A percentile compares a stretch with the other conserved stretches of the same genome.
These are phyloP conservation scores for Pelargonium cotyledonis DNA, from an alignment of 441 rosid genomes.

Conservation along the genomic window DNA sequence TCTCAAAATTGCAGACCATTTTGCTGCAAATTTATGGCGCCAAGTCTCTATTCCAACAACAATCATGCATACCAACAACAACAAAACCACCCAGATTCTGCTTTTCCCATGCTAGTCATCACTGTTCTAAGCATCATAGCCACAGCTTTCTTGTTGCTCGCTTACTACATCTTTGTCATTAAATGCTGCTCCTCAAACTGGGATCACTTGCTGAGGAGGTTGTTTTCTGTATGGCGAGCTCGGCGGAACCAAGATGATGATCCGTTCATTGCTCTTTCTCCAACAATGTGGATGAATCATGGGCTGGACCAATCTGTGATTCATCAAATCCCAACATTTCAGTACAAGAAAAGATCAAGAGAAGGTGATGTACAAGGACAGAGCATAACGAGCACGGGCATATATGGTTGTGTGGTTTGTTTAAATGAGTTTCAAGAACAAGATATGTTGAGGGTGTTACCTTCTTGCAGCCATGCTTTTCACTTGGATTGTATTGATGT, in stretches of 20 bases:
- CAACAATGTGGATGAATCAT: constrained; percentile 32
- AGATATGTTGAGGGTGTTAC: constrained; percentile 54
- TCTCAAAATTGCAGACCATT: too few relatives aligned
- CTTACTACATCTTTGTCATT: constrained; percentile 41
- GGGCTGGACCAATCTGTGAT: constrained; percentile 50
- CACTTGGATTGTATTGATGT: constrained; percentile 58
- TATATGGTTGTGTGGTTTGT: constrained; percentile 54
- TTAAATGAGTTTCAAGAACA: constrained; percentile 52
- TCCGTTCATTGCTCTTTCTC: constrained; percentile 50
- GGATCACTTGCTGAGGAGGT: constrained; percentile 34
- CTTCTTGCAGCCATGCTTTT: constrained; percentile 49
- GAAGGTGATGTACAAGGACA: constrained; percentile 11
- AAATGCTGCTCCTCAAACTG: constrained; percentile 46
- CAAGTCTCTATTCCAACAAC: neutral
- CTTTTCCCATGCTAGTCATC: constrained; percentile 39
- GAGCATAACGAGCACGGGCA: constrained; percentile 16
- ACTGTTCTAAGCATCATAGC: constrained; percentile 36
- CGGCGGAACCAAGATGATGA: constrained; percentile 35
- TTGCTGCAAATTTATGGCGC: neutral
- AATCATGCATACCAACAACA: too few relatives aligned
- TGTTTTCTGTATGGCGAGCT: constrained; percentile 25
- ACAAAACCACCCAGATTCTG: constrained; percentile 32
- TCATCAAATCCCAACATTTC: constrained; percentile 45
- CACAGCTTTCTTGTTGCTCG: constrained; percentile 39
- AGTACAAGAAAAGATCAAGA: constrained; percentile 26